Conservation (phyloP, 768 basidiomycete genomes). For the Rickenella mellea region DNA sequence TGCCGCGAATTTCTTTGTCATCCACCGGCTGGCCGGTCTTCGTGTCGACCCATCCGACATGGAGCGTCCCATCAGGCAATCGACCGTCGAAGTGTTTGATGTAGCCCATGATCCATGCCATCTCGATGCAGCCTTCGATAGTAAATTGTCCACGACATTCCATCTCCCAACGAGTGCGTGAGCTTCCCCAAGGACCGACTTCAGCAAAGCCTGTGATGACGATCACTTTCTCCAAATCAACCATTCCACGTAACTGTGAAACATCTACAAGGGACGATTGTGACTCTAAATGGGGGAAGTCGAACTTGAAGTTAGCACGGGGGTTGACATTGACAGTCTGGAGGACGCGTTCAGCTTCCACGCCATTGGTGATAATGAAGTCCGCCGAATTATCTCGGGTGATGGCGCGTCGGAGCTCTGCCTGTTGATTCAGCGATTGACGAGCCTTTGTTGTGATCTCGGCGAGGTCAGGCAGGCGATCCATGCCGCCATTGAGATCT, state of each 20-base stretch:
- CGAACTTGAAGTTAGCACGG: conserved; percentile 95
- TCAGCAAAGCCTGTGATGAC: conserved; percentile 97
- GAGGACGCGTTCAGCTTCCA: conserved; percentile 84
- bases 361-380: conserved; percentile 83
- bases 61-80: conserved; percentile 81
- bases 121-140: conserved; percentile 96
- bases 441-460: conserved; percentile 88
- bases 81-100: conserved; percentile 99
- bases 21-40: conserved; percentile 92
- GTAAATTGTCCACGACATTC: conserved; percentile 96
- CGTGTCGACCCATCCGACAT: conserved; percentile 97
- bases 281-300: conserved; percentile 81
- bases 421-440: conserved; percentile 68
- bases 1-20: conserved; percentile 91
- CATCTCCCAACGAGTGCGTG: conserved; percentile 99
- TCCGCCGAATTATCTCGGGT: conserved; percentile 93
- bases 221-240: conserved; percentile 93
- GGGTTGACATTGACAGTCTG: conserved; percentile 90
- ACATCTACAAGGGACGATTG: conserved; percentile 65
- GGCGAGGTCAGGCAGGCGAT: conserved; percentile 89
- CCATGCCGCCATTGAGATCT: conserved; percentile 97
- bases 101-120: conserved; percentile 99
- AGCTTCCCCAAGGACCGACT: conserved; percentile 97
- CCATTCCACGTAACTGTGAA: conserved; percentile 70
- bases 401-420: conserved; percentile 88